phyloP scores from a whole-genome alignment of 1,284 basidiomycete genomes.

The Cerrena zonata region DNA sequence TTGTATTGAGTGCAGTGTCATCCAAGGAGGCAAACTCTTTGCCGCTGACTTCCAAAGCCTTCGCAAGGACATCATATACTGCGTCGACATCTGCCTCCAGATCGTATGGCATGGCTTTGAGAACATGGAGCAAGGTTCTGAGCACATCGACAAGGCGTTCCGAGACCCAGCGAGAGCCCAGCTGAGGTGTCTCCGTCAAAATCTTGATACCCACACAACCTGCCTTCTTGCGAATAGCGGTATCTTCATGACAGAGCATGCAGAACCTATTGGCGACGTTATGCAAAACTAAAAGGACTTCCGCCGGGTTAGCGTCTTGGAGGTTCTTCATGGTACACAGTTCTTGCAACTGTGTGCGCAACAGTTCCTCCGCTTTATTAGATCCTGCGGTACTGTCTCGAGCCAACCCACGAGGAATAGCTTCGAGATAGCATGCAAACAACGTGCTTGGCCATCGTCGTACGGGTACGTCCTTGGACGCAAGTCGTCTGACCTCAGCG shows the following conservation, averaged over 20 bases:
- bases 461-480: constrained; percentile 45
- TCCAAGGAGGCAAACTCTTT: constrained; percentile 39
- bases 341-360: constrained; percentile 62
- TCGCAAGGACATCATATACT: constrained; percentile 74
- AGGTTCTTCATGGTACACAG: constrained; percentile 53
- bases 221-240: constrained; percentile 82
- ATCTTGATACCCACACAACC: constrained; percentile 81
- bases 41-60: constrained; percentile 73
- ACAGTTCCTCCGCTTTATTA: constrained; percentile 52
- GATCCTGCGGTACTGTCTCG: constrained; percentile 59
- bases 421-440: constrained; percentile 71
- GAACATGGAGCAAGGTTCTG: constrained; percentile 84
- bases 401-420: constrained; percentile 66
- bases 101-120: constrained; percentile 94
- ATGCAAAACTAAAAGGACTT: constrained; percentile 63
- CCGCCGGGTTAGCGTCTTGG: constrained; percentile 42
- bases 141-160: constrained; percentile 90
- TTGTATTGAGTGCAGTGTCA: constrained; percentile 37
- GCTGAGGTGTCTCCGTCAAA: constrained; percentile 64
- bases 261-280: constrained; percentile 77
- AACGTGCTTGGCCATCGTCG: constrained; percentile 58
- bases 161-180: constrained; percentile 77
- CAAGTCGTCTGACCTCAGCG: constrained; percentile 54
- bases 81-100: constrained; percentile 78
- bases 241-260: constrained; percentile 82